These are phyloP conservation scores for Cladobotryum mycophilum DNA, from an alignment of 2,329 filamentous ascomycete species.

Conservation along the genomic window DNA sequence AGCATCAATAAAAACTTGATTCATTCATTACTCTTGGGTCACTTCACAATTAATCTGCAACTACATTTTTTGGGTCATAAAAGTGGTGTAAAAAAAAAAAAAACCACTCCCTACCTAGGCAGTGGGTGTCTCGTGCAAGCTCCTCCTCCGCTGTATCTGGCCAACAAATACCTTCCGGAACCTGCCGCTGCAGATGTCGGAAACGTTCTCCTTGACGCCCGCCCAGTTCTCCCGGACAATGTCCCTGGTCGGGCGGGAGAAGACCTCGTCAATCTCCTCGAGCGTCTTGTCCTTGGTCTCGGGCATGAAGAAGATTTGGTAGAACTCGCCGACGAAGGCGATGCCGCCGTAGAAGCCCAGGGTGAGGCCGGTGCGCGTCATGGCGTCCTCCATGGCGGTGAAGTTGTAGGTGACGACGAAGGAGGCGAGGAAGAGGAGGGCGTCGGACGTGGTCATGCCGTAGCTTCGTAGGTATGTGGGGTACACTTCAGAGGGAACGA, in stretches of 20 bases:
- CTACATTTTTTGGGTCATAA: too few species aligned
- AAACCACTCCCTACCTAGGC: neutral
- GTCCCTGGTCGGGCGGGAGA: constrained; percentile 55
- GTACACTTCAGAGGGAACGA: constrained; percentile 63
- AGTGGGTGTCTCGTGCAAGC: constrained; percentile 9
- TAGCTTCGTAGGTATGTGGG: constrained; percentile 67
- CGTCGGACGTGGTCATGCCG: constrained; percentile 66
- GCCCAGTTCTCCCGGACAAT: constrained; percentile 54
- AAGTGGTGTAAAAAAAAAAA: too few species aligned
- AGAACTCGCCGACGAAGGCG: constrained; percentile 62
- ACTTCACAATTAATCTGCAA: too few species aligned
- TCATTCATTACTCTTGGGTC: too few species aligned
- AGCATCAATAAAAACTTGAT: too few species aligned
- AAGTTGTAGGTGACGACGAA: constrained; percentile 76
- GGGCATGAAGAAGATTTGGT: constrained; percentile 70
- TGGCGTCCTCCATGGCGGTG: constrained; percentile 60
- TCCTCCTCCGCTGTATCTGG: constrained; percentile 15
- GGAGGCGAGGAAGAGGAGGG: constrained; percentile 61
- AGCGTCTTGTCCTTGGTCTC: constrained; percentile 64
- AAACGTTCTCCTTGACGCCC: constrained; percentile 25
- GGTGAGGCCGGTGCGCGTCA: constrained; percentile 58
- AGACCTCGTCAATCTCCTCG: constrained; percentile 66
- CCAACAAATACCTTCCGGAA: constrained; percentile 20
- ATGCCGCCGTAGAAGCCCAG: constrained; percentile 72
- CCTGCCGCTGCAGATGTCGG: constrained; percentile 17